These are phyloP conservation scores for Cladophialophora carrionii DNA, from an alignment of 2,329 filamentous ascomycete species.

Conservation along the genomic window DNA sequence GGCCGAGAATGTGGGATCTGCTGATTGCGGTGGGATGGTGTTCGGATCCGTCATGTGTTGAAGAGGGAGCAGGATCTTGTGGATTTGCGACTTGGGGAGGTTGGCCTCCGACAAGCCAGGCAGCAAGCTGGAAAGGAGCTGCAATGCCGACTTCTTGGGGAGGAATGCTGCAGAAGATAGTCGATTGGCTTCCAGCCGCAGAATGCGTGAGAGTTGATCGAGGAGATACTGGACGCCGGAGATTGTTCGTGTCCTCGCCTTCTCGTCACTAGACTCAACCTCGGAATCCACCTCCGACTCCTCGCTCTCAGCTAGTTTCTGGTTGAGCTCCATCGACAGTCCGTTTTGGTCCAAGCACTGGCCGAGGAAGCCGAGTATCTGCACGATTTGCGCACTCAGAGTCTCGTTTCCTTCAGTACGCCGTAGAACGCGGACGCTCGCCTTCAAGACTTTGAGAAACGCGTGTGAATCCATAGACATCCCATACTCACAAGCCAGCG, in stretches of 20 bases:
- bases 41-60: slow-evolving; percentile 79
- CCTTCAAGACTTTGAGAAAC: slow-evolving; percentile 62
- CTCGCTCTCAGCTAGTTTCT: slow-evolving; percentile 46
- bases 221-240: slow-evolving; percentile 74
- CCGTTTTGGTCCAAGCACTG: slow-evolving; percentile 64
- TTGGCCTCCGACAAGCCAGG: slow-evolving; percentile 62
- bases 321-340: slow-evolving; percentile 52
- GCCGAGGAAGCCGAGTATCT: slow-evolving; percentile 82
- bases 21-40: slow-evolving; percentile 55
- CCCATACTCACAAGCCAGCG: slow-evolving; percentile 71
- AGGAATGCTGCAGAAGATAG: slow-evolving; percentile 65
- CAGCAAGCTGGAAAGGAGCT: slow-evolving; percentile 71
- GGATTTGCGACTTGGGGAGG: slow-evolving; percentile 63
- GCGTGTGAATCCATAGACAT: slow-evolving; percentile 67
- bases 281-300: slow-evolving; percentile 47
- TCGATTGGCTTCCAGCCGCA: slow-evolving; percentile 73
- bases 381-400: slow-evolving; percentile 76
- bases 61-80: slow-evolving; percentile 67
- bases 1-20: slow-evolving; percentile 69
- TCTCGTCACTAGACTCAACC: slow-evolving; percentile 50
- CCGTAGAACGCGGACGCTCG: slow-evolving; percentile 63
- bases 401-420: slow-evolving; percentile 69
- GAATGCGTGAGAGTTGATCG: slow-evolving; percentile 73
- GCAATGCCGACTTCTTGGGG: slow-evolving; percentile 75
- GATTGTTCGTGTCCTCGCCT: slow-evolving; percentile 50